Evolutionary conservation across 1,284 basidiomycete genomes (phyloP).

Genomic region (Xanthoconium separans): DNA sequence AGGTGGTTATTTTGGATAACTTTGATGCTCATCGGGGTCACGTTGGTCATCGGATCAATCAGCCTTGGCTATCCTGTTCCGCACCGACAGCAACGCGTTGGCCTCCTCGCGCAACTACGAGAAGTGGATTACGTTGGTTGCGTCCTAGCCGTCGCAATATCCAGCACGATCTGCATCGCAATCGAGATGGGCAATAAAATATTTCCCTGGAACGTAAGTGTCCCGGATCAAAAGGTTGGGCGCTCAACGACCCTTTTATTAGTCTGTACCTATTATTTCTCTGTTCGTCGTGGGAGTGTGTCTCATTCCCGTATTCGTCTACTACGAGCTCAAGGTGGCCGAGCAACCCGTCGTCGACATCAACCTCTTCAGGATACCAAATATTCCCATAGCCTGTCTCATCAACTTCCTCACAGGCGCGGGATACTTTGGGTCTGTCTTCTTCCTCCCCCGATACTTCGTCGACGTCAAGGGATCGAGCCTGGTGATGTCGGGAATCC

Average conservation of each 20-base stretch:
- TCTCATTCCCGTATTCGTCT: slow-evolving; percentile 34
- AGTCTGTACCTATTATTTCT: slow-evolving; percentile 31
- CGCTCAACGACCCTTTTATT: slow-evolving; percentile 8
- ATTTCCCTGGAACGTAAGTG: slow-evolving; percentile 34
- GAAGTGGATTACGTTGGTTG: slow-evolving; percentile 34
- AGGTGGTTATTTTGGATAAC: slow-evolving; percentile 38
- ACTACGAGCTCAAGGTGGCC: slow-evolving; percentile 34
- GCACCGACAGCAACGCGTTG: slow-evolving; percentile 29
- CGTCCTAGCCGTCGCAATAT: slow-evolving; percentile 31
- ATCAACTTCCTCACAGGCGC: slow-evolving; percentile 38
- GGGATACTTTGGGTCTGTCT: slow-evolving; percentile 36
- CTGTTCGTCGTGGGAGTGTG: slow-evolving; percentile 29
- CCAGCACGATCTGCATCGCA: slow-evolving; percentile 34
- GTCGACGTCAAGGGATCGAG: slow-evolving; percentile 35
- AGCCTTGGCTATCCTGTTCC: slow-evolving; percentile 35
- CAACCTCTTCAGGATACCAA: slow-evolving; percentile 31
- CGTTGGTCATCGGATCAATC: slow-evolving; percentile 26
- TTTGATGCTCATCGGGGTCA: slow-evolving; percentile 32
- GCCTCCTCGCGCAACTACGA: slow-evolving; percentile 31
- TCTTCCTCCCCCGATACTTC: slow-evolving; percentile 38
- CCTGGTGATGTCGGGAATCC: slow-evolving; percentile 31
- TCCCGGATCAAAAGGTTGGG: not conserved
- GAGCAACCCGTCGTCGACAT: slow-evolving; percentile 34
- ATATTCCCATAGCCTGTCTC: slow-evolving; percentile 34
- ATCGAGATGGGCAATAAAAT: slow-evolving; percentile 38